Evolutionary conservation across 257 asterid species (phyloP).

Genomic region (Mitragyna speciosa): DNA sequence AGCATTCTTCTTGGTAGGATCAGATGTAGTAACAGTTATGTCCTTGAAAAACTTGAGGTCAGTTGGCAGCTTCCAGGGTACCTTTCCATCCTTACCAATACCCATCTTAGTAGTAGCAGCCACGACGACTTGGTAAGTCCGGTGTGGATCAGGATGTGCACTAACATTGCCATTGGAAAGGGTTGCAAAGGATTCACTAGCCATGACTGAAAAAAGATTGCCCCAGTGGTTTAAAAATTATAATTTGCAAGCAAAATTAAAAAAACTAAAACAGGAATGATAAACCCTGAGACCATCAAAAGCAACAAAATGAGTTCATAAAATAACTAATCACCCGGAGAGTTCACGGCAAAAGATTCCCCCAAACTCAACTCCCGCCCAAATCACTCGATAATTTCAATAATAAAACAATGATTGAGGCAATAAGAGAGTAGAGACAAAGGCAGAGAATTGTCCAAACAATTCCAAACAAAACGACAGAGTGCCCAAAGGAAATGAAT

Average conservation of each 20-base stretch:
- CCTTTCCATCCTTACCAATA: conserved; percentile 80
- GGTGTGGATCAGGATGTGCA: conserved; percentile 35
- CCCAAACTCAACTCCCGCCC: not conserved
- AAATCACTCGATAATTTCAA: not conserved
- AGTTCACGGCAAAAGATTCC: not conserved
- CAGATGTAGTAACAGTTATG: conserved; percentile 60
- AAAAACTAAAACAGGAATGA: conserved; percentile 21
- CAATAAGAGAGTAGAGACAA: not conserved
- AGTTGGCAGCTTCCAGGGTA: conserved; percentile 90
- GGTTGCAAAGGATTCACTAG: conserved; percentile 33
- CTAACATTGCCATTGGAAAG: conserved; percentile 35
- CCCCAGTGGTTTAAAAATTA: conserved; percentile 1
- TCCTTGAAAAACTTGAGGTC: conserved; percentile 90
- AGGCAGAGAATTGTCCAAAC: not conserved
- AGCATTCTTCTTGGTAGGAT: conserved; percentile 72
- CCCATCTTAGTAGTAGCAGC: conserved; percentile 94
- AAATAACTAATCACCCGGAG: not conserved
- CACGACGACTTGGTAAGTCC: conserved; percentile 86
- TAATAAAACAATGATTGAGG: not conserved
- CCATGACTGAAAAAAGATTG: conserved; percentile 53
- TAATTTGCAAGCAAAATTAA: conserved; percentile 14
- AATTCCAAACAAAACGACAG: not conserved
- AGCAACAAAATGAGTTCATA: conserved; percentile 16
- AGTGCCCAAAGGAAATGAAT: not conserved
- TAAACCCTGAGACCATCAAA: conserved; percentile 24